Evolutionary conservation across 768 basidiomycete species (phyloP), one percentile per base, ranked within the genome.

Genomic region (Rubroboletus satanas): DNA sequence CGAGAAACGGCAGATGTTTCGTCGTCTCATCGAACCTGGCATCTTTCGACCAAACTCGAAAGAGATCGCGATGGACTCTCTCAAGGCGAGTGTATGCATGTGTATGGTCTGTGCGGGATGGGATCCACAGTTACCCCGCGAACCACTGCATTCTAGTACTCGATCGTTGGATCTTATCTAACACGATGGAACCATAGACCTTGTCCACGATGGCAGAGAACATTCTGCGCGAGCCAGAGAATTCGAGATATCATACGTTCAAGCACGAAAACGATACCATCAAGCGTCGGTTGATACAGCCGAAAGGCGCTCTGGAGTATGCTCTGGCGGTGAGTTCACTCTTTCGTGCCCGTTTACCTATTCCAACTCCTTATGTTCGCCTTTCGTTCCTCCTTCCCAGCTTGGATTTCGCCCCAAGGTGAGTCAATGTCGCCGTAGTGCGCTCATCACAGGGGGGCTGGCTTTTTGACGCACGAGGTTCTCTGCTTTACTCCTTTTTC

Each of bases 331-430:
- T 59, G 42, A 45, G 48, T 41, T 21, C 39, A 12, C 39, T 12
- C 11, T 10, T 14, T 3, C 3, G 5, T 26, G 26, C 26, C 26
- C 26, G 26, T 26, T 26, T 26, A 26, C 26, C 26, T 3, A 26
- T 26, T 26, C 26, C 26, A 26, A 26, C 26, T 21, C 2, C 21
- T 2, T 21, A 21, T 21, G 15, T n/a, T 18, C 43, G 5, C 23
- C 17, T 14, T 41, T 11, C 11, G 9, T 3, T 4, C 11, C 8
- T 18, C 31, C 3, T 21, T 33, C 31, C 3, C 15, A 91, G 87
- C 79, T 90, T 58, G 88, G 90, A 17, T 93, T 93, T 66, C 72
- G 77, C 31, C 81, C 87, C 32, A 79, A 88, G 68, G 89, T 90
- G 63, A 44, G 62, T 59, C 17, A 26, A 3, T 26, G 26, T 26